A percentile compares a stretch with the other conserved stretches of the same genome.
Conservation (phyloP, 768 basidiomycete genomes). For the Serendipita indica region DNA sequence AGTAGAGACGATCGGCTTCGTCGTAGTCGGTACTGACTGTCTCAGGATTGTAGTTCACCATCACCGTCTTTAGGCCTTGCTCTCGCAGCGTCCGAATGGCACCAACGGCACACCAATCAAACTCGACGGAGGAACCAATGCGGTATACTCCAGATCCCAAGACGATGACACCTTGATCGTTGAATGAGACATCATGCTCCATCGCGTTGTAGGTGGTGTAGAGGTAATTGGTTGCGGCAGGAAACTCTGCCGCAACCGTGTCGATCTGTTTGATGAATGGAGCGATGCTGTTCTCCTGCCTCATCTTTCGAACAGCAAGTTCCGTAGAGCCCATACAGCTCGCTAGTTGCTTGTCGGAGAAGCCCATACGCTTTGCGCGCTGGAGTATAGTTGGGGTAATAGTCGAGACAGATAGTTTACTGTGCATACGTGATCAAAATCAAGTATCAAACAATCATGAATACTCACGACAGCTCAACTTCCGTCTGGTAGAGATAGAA, state of each 20-base stretch:
- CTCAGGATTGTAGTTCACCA: constrained; percentile 99
- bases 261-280: constrained; percentile 99
- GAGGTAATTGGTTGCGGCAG: constrained; percentile 95
- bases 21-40: constrained; percentile 99
- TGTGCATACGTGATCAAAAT: constrained; percentile 19
- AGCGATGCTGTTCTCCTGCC: constrained; percentile 66
- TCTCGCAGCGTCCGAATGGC: constrained; percentile 92
- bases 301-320: constrained; percentile 78
- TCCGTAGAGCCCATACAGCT: constrained; percentile 74
- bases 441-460: background rate
- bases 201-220: constrained; percentile 97
- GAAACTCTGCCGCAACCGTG: constrained; percentile 97
- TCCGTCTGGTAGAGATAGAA: constrained; percentile 76
- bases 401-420: constrained; percentile 47
- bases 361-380: constrained; percentile 85
- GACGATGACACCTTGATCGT: constrained; percentile 91
- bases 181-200: constrained; percentile 81
- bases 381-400: constrained; percentile 50
- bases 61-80: constrained; percentile 87
- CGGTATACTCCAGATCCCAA: constrained; percentile 97
- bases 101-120: constrained; percentile 98
- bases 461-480: constrained; percentile 50
- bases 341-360: constrained; percentile 87
- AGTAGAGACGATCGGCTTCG: constrained; percentile 95
- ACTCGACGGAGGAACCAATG: constrained; percentile 97